Evolutionary conservation across 2,329 filamentous ascomycete genomes (phyloP).

Genomic region (Alternaria panax): DNA sequence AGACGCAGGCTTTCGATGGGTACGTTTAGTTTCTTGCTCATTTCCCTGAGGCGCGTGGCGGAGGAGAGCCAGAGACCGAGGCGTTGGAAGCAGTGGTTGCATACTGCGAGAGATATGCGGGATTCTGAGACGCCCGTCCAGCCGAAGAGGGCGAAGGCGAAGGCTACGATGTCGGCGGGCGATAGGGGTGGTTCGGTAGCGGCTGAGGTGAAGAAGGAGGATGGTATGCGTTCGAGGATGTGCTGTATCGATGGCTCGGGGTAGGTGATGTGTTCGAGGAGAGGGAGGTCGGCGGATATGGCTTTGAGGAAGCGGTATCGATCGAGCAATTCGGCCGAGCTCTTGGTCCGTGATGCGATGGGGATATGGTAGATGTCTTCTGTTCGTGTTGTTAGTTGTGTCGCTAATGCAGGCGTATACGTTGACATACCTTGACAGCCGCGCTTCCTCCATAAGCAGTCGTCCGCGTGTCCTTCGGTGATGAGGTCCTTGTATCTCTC

Average conservation of each 20-base stretch:
- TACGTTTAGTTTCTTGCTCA: conserved; percentile 43
- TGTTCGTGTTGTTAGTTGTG: conserved; percentile 37
- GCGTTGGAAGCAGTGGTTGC: conserved; percentile 84
- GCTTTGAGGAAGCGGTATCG: conserved; percentile 52
- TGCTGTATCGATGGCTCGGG: conserved; percentile 37
- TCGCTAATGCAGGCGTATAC: background rate
- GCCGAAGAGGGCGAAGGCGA: conserved; percentile 54
- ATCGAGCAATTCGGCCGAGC: conserved; percentile 47
- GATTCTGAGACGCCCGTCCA: conserved; percentile 64
- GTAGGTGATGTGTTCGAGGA: conserved; percentile 43
- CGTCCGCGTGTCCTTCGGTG: conserved; percentile 75
- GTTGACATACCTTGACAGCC: conserved; percentile 79
- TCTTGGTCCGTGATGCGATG: conserved; percentile 49
- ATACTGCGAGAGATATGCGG: conserved; percentile 77
- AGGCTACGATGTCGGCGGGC: conserved; percentile 34
- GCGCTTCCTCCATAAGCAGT: conserved; percentile 84
- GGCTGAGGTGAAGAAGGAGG: conserved; percentile 34
- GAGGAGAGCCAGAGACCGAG: conserved; percentile 91
- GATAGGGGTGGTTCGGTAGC: conserved; percentile 26
- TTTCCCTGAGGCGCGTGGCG: conserved; percentile 40
- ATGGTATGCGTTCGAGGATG: conserved; percentile 35
- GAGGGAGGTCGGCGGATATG: conserved; percentile 44
- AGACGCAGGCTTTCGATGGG: conserved; percentile 42
- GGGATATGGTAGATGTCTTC: conserved; percentile 70
- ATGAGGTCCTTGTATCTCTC: conserved; percentile 79